Conservation (phyloP, 306 rosid genomes). For the Bauhinia variegata region DNA sequence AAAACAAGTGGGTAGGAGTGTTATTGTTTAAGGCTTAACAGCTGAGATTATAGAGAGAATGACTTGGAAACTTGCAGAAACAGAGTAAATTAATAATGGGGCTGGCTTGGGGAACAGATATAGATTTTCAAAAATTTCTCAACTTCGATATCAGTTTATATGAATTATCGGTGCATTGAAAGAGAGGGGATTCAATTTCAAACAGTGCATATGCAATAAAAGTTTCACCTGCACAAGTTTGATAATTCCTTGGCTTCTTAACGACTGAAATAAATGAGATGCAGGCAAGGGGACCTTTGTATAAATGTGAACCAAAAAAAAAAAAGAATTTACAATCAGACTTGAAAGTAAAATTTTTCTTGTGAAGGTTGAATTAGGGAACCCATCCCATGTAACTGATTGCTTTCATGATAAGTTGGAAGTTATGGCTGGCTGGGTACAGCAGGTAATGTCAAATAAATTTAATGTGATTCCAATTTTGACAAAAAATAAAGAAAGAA, state of each 20-base stretch:
- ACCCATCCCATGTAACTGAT: neutral
- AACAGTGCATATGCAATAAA: slow-evolving; percentile 60
- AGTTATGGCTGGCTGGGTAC: neutral
- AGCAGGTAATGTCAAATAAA: no score
- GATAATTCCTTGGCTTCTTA: slow-evolving; percentile 54
- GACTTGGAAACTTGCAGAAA: slow-evolving; percentile 19
- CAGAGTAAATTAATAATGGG: slow-evolving; percentile 35
- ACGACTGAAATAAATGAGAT: slow-evolving; percentile 58
- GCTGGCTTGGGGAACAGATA: no score
- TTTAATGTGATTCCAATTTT: no score
- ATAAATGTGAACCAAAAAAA: neutral
- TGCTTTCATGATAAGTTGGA: slow-evolving; percentile 8
- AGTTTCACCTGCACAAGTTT: slow-evolving; percentile 75
- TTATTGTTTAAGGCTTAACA: no score
- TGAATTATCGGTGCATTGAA: slow-evolving; percentile 67
- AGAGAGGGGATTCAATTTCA: slow-evolving; percentile 34
- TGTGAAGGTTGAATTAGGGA: no score
- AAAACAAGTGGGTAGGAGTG: no score
- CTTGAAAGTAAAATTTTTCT: neutral
- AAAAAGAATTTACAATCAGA: no score
- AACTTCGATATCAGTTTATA: no score
- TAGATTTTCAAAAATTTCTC: no score
- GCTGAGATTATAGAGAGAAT: neutral
- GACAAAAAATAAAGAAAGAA: neutral
- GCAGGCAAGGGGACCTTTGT: slow-evolving; percentile 21